Evolutionary conservation across 306 rosid genomes (phyloP).

Genomic region (Prunus mume): DNA sequence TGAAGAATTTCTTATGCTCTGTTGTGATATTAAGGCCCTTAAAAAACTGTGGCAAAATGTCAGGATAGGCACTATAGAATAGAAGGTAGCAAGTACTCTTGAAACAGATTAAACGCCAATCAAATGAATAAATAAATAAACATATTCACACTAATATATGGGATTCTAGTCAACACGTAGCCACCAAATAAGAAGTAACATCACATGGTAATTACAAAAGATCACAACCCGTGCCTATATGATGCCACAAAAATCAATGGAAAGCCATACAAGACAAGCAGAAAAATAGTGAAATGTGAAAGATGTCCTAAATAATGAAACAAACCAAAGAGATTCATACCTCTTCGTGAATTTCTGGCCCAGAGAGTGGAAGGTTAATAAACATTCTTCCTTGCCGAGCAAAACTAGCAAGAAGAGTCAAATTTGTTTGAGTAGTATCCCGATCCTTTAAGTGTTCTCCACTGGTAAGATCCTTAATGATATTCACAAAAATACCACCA

Average conservation of each 20-base stretch:
- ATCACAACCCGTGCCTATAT: not conserved
- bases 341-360: slow-evolving; percentile 85
- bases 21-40: slow-evolving; percentile 82
- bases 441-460: slow-evolving; percentile 87
- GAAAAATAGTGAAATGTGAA: not conserved
- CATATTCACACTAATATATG: not conserved
- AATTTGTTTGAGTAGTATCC: slow-evolving; percentile 87
- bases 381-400: slow-evolving; percentile 96
- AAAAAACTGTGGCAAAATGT: slow-evolving; percentile 64
- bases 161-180: not conserved
- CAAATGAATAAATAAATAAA: not conserved
- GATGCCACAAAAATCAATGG: slow-evolving; percentile 4
- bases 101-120: slow-evolving; percentile 12
- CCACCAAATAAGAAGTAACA: not conserved
- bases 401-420: slow-evolving; percentile 98
- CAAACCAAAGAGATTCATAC: slow-evolving; percentile 34
- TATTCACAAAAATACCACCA: slow-evolving; percentile 64
- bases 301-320: not conserved
- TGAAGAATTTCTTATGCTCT: slow-evolving; percentile 83
- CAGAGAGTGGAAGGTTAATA: slow-evolving; percentile 71
- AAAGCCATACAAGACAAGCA: not conserved
- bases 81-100: slow-evolving; percentile 17
- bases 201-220: slow-evolving; percentile 3
- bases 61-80: slow-evolving; percentile 32
- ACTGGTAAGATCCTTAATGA: slow-evolving; percentile 87